These are phyloP conservation scores for Dendrocalamus sinicus DNA, from an alignment of 176 grass and related monocot genomes.

Conservation along the genomic window DNA sequence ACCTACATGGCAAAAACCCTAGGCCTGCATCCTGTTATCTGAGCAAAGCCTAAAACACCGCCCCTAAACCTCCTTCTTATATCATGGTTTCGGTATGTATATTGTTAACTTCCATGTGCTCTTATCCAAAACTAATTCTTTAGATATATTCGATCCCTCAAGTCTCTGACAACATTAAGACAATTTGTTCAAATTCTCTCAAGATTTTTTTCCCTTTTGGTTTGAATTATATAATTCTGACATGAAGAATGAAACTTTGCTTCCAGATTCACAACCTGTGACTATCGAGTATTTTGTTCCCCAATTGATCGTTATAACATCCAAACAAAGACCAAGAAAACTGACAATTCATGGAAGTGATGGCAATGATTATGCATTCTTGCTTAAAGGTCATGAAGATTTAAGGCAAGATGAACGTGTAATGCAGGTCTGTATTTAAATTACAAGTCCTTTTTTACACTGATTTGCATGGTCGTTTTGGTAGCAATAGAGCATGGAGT, in stretches of 20 bases:
- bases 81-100: too few relatives aligned
- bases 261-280: slow-evolving; percentile 79
- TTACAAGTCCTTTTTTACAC: background rate
- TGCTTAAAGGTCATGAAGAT: slow-evolving; percentile 98
- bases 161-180: background rate
- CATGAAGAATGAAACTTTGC: slow-evolving; percentile 33
- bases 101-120: too few relatives aligned
- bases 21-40: too few relatives aligned
- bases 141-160: too few relatives aligned
- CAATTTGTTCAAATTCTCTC: slow-evolving; percentile 2
- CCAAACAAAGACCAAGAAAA: slow-evolving; percentile 94
- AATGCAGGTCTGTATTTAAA: slow-evolving; percentile 78
- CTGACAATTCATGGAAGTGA: slow-evolving; percentile 94
- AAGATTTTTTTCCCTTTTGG: background rate
- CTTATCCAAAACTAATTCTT: too few relatives aligned
- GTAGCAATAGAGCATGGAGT: background rate
- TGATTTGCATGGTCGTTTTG: slow-evolving; percentile 11
- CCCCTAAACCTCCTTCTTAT: too few relatives aligned
- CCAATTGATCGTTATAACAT: slow-evolving; percentile 90
- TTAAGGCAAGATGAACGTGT: slow-evolving; percentile 99
- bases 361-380: slow-evolving; percentile 93
- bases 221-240: slow-evolving; percentile 32
- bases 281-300: slow-evolving; percentile 91
- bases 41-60: too few relatives aligned
- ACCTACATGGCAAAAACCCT: too few relatives aligned